phyloP scores from a whole-genome alignment of 2,329 filamentous ascomycete genomes.

The Penicillium fuscoglaucum region DNA sequence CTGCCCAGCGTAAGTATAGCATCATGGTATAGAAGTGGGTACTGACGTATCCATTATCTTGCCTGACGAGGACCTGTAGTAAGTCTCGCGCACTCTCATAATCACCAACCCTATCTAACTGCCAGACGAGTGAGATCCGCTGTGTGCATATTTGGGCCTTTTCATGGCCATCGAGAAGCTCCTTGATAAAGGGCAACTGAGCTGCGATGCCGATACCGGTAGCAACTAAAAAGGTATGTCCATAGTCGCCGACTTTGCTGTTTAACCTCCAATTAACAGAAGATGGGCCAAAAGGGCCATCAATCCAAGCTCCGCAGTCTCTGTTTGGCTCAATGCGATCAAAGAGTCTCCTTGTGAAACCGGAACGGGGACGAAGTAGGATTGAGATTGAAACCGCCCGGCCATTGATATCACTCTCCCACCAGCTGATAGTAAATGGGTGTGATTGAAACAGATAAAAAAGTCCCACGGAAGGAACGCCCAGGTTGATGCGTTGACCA shows the following conservation, averaged over 20 bases:
- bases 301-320: constrained; percentile 11
- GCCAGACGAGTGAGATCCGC: constrained; percentile 33
- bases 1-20: background rate
- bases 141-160: constrained; percentile 23
- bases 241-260: constrained; percentile 20
- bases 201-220: constrained; percentile 40
- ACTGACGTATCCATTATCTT: constrained; percentile 24
- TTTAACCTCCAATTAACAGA: background rate
- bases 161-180: constrained; percentile 34
- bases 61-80: constrained; percentile 21
- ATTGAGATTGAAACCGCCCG: constrained; percentile 13
- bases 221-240: constrained; percentile 36
- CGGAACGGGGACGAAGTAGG: constrained; percentile 12
- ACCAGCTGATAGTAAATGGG: constrained; percentile 13
- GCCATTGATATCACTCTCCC: constrained; percentile 9
- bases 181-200: constrained; percentile 37
- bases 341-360: constrained; percentile 11
- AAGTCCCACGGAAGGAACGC: constrained; percentile 8
- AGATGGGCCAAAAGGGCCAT: constrained; percentile 13
- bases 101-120: constrained; percentile 25
- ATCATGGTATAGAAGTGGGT: background rate
- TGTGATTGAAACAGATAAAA: constrained; percentile 12
- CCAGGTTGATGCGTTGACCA: constrained; percentile 9
- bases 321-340: constrained; percentile 6
- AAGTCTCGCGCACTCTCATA: constrained; percentile 22